These are phyloP conservation scores for Aspergillus mulundensis DNA, from an alignment of 495 filamentous ascomycete species.

Conservation along the genomic window DNA sequence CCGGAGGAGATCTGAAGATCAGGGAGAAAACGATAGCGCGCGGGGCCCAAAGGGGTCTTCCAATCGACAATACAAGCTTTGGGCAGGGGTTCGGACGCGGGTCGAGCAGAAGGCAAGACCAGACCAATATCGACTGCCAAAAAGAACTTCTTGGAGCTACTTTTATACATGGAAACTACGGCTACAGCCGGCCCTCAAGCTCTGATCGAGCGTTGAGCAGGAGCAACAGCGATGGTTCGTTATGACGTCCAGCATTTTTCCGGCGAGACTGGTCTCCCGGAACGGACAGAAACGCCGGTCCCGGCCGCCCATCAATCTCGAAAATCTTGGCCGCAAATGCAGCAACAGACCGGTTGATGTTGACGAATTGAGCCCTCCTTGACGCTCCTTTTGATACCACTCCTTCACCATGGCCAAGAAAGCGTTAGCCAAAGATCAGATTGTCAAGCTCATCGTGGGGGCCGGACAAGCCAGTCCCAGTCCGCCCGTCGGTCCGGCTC, in stretches of 20 bases:
- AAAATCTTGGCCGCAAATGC: conserved; percentile 11
- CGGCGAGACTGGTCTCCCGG: not conserved
- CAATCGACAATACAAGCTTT: conserved; percentile 2
- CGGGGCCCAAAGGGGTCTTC: conserved; percentile 27
- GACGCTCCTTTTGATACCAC: not conserved
- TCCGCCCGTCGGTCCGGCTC: conserved; percentile 94
- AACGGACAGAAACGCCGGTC: conserved; percentile 7
- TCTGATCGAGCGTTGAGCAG: not conserved
- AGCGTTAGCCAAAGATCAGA: conserved; percentile 67
- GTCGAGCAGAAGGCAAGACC: not conserved
- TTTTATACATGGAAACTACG: not conserved
- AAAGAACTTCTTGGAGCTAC: not conserved
- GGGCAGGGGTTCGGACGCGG: not conserved
- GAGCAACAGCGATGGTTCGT: not conserved
- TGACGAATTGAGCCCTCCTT: not conserved
- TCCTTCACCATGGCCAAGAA: conserved; percentile 70
- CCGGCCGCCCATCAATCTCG: not conserved
- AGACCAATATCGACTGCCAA: too few relatives aligned
- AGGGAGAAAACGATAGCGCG: conserved; percentile 29
- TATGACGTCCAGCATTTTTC: conserved; percentile 13
- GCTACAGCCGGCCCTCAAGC: not conserved
- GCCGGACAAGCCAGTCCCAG: conserved; percentile 94
- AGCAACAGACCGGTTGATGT: not conserved
- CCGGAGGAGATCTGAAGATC: conserved; percentile 1
- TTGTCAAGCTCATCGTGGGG: conserved; percentile 97